Base-by-base conservation (phyloP, 108 stramenopile species). In the Fistulifera pelliculosa region DNA sequence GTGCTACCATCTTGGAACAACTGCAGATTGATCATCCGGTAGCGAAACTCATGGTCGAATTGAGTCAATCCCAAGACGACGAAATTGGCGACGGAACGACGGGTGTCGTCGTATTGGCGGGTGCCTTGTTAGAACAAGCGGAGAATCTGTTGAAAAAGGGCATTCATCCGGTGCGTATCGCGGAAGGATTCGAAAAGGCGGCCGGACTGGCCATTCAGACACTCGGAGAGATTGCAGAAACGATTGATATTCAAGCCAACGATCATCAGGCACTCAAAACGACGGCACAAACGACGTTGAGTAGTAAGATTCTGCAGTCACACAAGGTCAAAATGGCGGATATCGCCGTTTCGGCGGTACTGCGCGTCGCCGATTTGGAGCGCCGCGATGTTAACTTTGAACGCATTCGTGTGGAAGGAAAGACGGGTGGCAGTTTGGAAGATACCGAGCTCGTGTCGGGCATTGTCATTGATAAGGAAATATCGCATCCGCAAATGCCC, bases 31-130 rank as follows among this genome's bases (percentile, higher is more conserved):
- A 94, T 66, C 93, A 96, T 56, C 92, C 92, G 66, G 96, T 98
- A 14, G 97, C 97, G 48, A 78, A 85, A 52, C 74, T 99, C 65
- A 84, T 99, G 71, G 99, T 99, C 19, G 99, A 98, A 76, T 79
- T 99, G 14, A 83, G 89, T 0, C 61, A 76, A 39, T 92, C 86
- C 27, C 96, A 98, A 77, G 99, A 99, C 73, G 93, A 98, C 58
- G 99, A 99, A 79, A 97, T 99, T 62, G 99, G 99, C 12, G 99
- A 99, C 52, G 99, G 99, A 18, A 99, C 99, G 43, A 99, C 99
- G 3, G 97, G 97, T 8, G 97, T 99, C 19, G 97, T 98, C 6
- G 97, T 99, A 13, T 74, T 99, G 49, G 99, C 99, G 24, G 97
- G 97, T n/a, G 74, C 95, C 11, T 68, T 99, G 61, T 70, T 99